Evolutionary conservation across 805 yeast genomes (phyloP).

Genomic region (Saturnispora besseyi): DNA sequence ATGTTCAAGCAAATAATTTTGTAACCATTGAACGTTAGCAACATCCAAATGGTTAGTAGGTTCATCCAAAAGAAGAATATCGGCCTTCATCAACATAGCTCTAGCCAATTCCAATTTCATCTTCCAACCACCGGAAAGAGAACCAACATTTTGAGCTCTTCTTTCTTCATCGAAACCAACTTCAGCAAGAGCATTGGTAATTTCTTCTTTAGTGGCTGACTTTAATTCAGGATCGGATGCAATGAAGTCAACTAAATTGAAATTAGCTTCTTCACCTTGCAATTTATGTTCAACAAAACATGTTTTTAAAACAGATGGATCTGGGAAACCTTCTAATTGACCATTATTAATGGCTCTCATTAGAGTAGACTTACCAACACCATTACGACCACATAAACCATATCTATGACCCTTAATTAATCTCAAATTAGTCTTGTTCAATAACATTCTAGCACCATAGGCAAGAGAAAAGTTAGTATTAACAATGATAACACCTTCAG

Average conservation of each 20-base stretch:
- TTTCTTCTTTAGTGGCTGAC: conserved; percentile 55
- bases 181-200: conserved; percentile 62
- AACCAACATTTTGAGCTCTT: conserved; percentile 84
- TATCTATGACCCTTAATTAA: conserved; percentile 91
- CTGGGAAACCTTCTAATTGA: conserved; percentile 95
- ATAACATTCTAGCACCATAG: conserved; percentile 93
- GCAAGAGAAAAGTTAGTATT: conserved; percentile 94
- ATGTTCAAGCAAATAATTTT: conserved; percentile 75
- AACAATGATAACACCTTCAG: conserved; percentile 85
- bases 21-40: conserved; percentile 85
- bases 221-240: conserved; percentile 79
- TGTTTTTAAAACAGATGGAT: conserved; percentile 74
- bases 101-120: conserved; percentile 98
- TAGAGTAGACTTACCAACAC: conserved; percentile 96
- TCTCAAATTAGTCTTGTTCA: conserved; percentile 85
- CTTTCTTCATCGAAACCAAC: conserved; percentile 93
- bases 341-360: conserved; percentile 97
- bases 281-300: conserved; percentile 96
- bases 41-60: conserved; percentile 99
- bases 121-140: conserved; percentile 98
- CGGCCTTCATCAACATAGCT: conserved; percentile 97
- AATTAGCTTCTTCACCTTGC: conserved; percentile 89
- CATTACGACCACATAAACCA: conserved; percentile 96
- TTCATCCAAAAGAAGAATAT: conserved; percentile 88
- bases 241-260: conserved; percentile 81